phyloP scores from a whole-genome alignment of 2,329 filamentous ascomycete genomes.

The Pseudogymnoascus pannorum region DNA sequence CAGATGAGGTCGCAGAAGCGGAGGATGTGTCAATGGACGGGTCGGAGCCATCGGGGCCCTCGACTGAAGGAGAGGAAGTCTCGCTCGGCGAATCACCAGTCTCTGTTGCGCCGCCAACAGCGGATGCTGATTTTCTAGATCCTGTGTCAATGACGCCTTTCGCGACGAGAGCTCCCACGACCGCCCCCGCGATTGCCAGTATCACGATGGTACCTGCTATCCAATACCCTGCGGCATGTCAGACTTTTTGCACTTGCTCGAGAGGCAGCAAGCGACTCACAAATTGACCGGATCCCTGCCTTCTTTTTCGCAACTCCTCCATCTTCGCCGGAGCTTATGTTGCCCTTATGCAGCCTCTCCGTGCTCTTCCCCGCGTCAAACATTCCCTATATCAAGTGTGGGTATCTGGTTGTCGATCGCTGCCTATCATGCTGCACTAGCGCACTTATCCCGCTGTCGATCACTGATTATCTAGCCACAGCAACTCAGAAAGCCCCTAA shows the following conservation, averaged over 20 bases:
- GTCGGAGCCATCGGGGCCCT: background rate
- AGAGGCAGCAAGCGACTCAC: background rate
- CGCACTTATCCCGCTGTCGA: background rate
- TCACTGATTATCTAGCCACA: background rate
- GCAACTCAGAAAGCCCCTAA: background rate
- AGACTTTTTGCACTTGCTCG: background rate
- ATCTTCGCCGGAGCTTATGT: background rate
- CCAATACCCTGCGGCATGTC: background rate
- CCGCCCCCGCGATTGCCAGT: background rate
- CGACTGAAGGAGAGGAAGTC: slow-evolving; percentile 4
- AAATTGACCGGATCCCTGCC: background rate
- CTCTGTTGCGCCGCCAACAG: background rate
- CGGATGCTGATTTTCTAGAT: background rate
- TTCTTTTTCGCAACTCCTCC: background rate
- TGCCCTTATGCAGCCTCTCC: slow-evolving; percentile 1
- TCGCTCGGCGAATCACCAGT: background rate
- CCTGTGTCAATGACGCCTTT: background rate
- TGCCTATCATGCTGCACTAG: background rate
- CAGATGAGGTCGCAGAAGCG: background rate
- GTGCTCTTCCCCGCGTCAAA: slow-evolving; percentile 2
- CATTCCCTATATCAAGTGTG: background rate
- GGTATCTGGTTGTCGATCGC: background rate
- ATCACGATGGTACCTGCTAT: background rate
- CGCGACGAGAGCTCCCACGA: slow-evolving; percentile 2
- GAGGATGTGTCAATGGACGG: background rate